Percentiles rank a stretch among this genome's conserved stretches.
phyloP scores from a whole-genome alignment of 176 grass and related monocot species.

The Chloris gayana region DNA sequence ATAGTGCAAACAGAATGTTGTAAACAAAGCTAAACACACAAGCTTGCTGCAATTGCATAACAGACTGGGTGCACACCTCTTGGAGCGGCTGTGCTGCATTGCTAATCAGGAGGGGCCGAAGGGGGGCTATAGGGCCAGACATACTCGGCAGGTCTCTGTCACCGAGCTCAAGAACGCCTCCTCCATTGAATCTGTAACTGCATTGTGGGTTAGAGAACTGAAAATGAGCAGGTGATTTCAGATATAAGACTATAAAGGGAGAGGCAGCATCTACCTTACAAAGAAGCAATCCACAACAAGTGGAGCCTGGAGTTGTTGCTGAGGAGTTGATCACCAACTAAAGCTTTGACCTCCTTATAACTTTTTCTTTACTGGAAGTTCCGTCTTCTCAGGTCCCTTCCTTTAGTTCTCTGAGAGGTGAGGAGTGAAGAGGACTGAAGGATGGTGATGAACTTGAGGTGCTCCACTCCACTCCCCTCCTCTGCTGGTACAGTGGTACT shows the following conservation, averaged over 20 bases:
- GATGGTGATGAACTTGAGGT: conserved; percentile 41
- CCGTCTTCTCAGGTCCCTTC: neutral
- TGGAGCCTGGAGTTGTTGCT: conserved; percentile 31
- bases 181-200: conserved; percentile 19
- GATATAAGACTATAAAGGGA: conserved; percentile 24
- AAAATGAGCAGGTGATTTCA: conserved; percentile 10
- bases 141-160: neutral
- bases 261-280: conserved; percentile 37
- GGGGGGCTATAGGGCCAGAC: conserved; percentile 12
- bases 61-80: conserved; percentile 30
- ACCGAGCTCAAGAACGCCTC: conserved; percentile 32
- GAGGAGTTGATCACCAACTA: conserved; percentile 49
- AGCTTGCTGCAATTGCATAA: neutral
- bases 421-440: conserved; percentile 26
- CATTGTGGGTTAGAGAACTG: conserved; percentile 8
- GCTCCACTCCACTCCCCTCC: neutral
- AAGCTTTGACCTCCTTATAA: conserved; percentile 25
- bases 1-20: neutral
- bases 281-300: conserved; percentile 25
- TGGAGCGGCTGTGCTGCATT: conserved; percentile 37
- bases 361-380: conserved; percentile 32
- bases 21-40: neutral
- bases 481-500: conserved; percentile 12
- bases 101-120: neutral
- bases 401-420: conserved; percentile 18